Conservation (phyloP, 1,284 basidiomycete genomes). For the Tilletia horrida region DNA sequence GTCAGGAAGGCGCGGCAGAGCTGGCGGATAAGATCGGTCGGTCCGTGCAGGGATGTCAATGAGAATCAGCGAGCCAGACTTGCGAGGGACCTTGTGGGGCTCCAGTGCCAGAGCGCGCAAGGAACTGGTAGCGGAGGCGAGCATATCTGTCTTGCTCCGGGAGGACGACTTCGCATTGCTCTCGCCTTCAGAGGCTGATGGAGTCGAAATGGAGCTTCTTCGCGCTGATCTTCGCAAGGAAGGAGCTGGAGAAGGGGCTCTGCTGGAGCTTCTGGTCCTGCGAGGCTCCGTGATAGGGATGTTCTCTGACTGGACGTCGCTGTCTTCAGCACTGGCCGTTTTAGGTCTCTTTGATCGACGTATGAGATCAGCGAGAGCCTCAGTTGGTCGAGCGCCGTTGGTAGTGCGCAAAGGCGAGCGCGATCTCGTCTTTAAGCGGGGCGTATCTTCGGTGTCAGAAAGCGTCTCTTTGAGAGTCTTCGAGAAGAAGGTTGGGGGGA, state of each 20-base stretch:
- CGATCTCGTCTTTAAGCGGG: not conserved
- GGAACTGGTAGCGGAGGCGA: not conserved
- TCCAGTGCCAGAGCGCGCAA: not conserved
- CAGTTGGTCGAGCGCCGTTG: constrained; percentile 2
- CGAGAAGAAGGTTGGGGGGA: no score
- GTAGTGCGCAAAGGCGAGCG: not conserved
- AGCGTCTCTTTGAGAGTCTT: not conserved
- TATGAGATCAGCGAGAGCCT: constrained; percentile 9
- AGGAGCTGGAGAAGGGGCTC: no score
- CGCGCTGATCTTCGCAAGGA: no score
- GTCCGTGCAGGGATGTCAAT: constrained; percentile 1
- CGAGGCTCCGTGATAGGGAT: no score
- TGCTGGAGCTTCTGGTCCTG: no score
- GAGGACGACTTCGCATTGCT: no score
- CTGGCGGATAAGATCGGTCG: not conserved
- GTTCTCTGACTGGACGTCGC: no score
- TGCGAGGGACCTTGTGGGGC: not conserved
- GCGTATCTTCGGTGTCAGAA: not conserved
- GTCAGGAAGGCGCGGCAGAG: not conserved
- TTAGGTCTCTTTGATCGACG: not conserved
- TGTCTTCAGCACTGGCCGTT: not conserved
- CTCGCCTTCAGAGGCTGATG: no score
- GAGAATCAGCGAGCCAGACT: not conserved
- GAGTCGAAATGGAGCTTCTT: no score
- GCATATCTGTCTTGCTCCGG: not conserved